Conservation (phyloP, 306 rosid genomes). For the Pterocarpus santalinus region DNA sequence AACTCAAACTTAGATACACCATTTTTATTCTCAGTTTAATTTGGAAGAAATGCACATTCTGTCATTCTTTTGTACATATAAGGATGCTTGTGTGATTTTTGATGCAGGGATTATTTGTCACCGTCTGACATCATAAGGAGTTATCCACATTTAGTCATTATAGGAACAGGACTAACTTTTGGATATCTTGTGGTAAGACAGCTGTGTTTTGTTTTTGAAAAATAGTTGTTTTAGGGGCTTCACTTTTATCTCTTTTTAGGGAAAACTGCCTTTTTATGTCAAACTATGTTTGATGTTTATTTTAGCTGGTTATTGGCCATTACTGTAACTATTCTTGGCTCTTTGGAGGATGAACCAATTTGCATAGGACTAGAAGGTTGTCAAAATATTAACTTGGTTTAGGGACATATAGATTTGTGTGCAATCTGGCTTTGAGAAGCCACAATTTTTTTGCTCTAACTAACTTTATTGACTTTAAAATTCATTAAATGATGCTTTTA, state of each 20-base stretch:
- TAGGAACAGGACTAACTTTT: conserved; percentile 92
- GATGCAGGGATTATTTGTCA: conserved; percentile 85
- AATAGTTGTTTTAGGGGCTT: conserved; percentile 21
- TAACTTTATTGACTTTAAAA: neutral
- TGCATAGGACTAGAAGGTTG: conserved; percentile 13
- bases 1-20: conserved; percentile 45
- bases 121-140: conserved; percentile 73
- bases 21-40: conserved; percentile 19
- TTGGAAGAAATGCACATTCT: conserved; percentile 29
- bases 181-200: conserved; percentile 89
- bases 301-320: conserved; percentile 1
- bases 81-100: conserved; percentile 29
- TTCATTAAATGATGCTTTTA: conserved; percentile 16
- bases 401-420: neutral
- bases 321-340: conserved; percentile 4
- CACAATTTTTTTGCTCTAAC: conserved; percentile 2
- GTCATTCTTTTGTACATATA: conserved; percentile 29
- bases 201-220: conserved; percentile 21
- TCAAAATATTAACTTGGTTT: neutral
- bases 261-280: conserved; percentile 11
- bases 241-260: conserved; percentile 3
- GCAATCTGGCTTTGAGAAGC: neutral
- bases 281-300: conserved; percentile 18
- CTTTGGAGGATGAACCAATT: conserved; percentile 18
- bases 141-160: conserved; percentile 81